Conservation (phyloP, 345 rosid species). For the Salix suchowensis region DNA sequence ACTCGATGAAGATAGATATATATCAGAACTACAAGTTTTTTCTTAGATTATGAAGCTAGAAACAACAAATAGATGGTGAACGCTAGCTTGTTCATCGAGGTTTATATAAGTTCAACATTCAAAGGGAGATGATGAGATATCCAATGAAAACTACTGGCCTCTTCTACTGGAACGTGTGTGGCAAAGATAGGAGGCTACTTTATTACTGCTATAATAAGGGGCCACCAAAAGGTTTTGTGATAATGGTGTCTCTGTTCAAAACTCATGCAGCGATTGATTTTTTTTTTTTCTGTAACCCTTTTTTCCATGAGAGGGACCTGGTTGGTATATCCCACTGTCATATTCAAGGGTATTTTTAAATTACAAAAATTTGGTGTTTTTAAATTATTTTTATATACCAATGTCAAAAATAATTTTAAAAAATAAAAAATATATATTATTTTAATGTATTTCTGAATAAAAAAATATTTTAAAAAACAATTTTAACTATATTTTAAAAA, state of each 20-base stretch:
- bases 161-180: slow-evolving; percentile 1
- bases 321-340: too few relatives aligned
- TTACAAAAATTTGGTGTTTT: too few relatives aligned
- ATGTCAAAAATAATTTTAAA: too few relatives aligned
- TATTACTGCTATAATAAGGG: background rate
- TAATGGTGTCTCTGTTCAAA: background rate
- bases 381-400: too few relatives aligned
- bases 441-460: too few relatives aligned
- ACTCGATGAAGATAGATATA: background rate
- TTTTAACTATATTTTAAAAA: too few relatives aligned
- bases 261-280: background rate
- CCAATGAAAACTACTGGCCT: background rate
- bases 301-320: too few relatives aligned
- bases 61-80: background rate
- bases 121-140: slow-evolving; percentile 1
- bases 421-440: too few relatives aligned
- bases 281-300: background rate
- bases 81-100: background rate
- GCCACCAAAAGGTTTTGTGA: background rate
- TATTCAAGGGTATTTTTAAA: too few relatives aligned
- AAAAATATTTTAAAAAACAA: too few relatives aligned
- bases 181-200: background rate
- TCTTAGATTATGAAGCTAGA: background rate
- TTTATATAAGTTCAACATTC: background rate
- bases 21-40: background rate